Evolutionary conservation across 2,329 filamentous ascomycete species (phyloP).

Genomic region (Paraphoma chrysanthemicola): DNA sequence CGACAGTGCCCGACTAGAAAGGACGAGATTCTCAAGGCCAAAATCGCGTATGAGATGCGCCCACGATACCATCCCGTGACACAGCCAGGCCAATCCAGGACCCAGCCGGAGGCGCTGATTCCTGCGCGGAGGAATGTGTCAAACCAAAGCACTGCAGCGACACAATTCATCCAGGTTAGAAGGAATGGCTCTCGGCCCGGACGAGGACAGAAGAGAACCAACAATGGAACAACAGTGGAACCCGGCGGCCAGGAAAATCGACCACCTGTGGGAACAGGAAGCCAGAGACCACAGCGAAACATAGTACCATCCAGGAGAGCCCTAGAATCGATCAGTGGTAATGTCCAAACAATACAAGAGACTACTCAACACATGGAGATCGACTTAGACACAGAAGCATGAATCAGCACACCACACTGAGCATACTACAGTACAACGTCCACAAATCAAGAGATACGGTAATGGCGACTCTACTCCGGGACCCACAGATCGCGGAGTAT

Average conservation of each 20-base stretch:
- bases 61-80: slow-evolving; percentile 8
- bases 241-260: slow-evolving; percentile 2
- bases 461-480: slow-evolving; percentile 27
- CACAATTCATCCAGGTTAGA: neutral
- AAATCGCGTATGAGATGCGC: slow-evolving; percentile 15
- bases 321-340: slow-evolving; percentile 8
- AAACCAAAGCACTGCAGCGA: neutral
- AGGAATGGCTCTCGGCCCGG: slow-evolving; percentile 4
- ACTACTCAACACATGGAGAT: slow-evolving; percentile 15
- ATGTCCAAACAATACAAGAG: slow-evolving; percentile 2
- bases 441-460: slow-evolving; percentile 26
- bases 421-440: slow-evolving; percentile 31
- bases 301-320: slow-evolving; percentile 12
- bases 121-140: neutral
- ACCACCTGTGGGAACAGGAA: neutral
- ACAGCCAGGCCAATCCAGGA: neutral
- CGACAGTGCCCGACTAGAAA: slow-evolving; percentile 18
- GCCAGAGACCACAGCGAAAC: slow-evolving; percentile 7
- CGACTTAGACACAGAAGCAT: slow-evolving; percentile 13
- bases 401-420: slow-evolving; percentile 16
- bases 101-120: slow-evolving; percentile 1
- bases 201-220: slow-evolving; percentile 13
- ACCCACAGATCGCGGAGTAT: slow-evolving; percentile 23
- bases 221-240: slow-evolving; percentile 5
- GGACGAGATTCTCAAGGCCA: slow-evolving; percentile 17